Evolutionary conservation across 2,329 filamentous ascomycete genomes (phyloP).

Genomic region (Fusarium nygamai): DNA sequence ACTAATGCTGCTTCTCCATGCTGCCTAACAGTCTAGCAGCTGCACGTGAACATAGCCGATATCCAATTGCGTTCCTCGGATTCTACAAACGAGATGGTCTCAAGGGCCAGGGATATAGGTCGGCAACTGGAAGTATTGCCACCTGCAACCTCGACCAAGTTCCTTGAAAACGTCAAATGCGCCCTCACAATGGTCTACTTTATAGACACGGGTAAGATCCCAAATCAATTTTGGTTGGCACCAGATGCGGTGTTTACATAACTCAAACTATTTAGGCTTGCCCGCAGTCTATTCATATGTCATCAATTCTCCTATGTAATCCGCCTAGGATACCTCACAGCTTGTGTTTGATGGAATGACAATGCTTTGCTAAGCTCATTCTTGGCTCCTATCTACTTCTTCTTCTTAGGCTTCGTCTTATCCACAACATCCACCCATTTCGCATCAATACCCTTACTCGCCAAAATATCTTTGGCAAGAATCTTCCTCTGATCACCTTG

Average conservation of each 20-base stretch:
- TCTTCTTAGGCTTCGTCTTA: slow-evolving; percentile 36
- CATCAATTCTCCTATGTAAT: neutral
- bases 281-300: neutral
- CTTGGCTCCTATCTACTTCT: slow-evolving; percentile 2
- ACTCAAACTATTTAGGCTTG: neutral
- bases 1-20: neutral
- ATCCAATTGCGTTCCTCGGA: neutral
- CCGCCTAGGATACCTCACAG: too few relatives aligned
- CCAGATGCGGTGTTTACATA: neutral
- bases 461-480: slow-evolving; percentile 20
- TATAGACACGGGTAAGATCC: too few relatives aligned
- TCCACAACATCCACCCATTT: slow-evolving; percentile 39
- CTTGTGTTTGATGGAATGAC: too few relatives aligned
- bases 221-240: fast-evolving
- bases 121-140: neutral
- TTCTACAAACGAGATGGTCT: neutral
- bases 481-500: slow-evolving; percentile 38
- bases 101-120: too few relatives aligned
- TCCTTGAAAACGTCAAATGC: neutral
- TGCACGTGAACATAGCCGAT: neutral
- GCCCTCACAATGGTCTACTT: fast-evolving
- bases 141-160: too few relatives aligned
- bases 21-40: neutral
- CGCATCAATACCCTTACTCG: slow-evolving; percentile 20
- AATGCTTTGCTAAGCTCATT: too few relatives aligned